These are phyloP conservation scores for Fonsecaea nubica DNA, from an alignment of 2,329 filamentous ascomycete species.

Conservation along the genomic window DNA sequence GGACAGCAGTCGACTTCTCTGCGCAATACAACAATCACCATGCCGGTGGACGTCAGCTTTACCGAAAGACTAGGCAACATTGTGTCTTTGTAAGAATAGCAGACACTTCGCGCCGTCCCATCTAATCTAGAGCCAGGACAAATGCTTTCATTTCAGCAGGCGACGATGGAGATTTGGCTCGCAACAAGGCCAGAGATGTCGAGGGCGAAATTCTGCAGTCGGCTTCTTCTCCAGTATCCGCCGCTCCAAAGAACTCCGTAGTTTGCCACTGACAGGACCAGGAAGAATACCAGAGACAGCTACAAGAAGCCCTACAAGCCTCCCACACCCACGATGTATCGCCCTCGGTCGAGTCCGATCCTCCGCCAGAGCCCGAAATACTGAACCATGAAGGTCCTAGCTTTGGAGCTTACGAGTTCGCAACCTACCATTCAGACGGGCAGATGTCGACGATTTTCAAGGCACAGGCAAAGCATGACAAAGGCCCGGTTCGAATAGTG, in stretches of 20 bases:
- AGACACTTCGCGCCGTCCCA: conserved; percentile 18
- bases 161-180: conserved; percentile 54
- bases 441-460: conserved; percentile 85
- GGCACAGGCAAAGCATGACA: conserved; percentile 52
- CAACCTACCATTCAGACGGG: conserved; percentile 67
- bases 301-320: conserved; percentile 49
- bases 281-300: conserved; percentile 62
- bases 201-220: conserved; percentile 70
- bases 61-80: conserved; percentile 69
- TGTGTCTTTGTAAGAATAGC: conserved; percentile 63
- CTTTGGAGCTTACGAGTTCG: conserved; percentile 64
- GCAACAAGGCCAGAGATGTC: conserved; percentile 66
- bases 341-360: conserved; percentile 38
- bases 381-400: conserved; percentile 45
- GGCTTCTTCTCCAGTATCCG: conserved; percentile 63
- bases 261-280: conserved; percentile 47
- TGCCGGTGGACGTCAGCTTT: conserved; percentile 55
- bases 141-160: conserved; percentile 55
- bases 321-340: conserved; percentile 42
- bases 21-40: neutral
- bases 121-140: conserved; percentile 48
- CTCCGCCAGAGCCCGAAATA: conserved; percentile 35
- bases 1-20: neutral
- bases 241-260: neutral
- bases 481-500: conserved; percentile 54